Conservation (phyloP, 768 basidiomycete species). For the Solioccasus polychromus region DNA sequence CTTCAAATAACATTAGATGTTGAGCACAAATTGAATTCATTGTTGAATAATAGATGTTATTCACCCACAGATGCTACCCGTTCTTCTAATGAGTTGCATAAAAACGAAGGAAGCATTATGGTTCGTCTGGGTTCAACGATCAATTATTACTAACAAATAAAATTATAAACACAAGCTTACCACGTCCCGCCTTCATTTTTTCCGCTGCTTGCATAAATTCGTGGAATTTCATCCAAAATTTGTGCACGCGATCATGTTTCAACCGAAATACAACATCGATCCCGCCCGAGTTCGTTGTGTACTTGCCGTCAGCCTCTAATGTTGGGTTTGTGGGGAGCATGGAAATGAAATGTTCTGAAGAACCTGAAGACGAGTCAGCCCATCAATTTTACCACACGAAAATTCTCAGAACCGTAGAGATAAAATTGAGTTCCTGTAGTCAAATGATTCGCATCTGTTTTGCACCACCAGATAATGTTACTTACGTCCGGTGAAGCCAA, state of each 20-base stretch:
- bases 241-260: background rate
- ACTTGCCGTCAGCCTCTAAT: background rate
- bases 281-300: background rate
- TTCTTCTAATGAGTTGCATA: too few species aligned
- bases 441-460: too few species aligned
- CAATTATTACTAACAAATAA: too few species aligned
- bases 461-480: too few species aligned
- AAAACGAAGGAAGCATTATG: too few species aligned
- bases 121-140: too few species aligned
- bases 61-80: too few species aligned
- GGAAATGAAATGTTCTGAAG: slow-evolving; percentile 2
- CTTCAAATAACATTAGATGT: too few species aligned
- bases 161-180: background rate
- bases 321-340: slow-evolving; percentile 2
- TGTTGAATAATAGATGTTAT: too few species aligned
- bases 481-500: slow-evolving; percentile 2
- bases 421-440: slow-evolving; percentile 1
- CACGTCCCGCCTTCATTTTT: background rate
- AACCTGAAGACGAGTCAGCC: background rate
- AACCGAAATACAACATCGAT: slow-evolving; percentile 4
- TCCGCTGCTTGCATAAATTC: background rate
- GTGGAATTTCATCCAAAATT: background rate
- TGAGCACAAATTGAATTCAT: too few species aligned
- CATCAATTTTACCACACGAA: background rate
- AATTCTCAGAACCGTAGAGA: background rate